Percentiles rank a stretch among this genome's conserved stretches.
These are phyloP conservation scores for Tricholoma saponaceum DNA, from an alignment of 768 basidiomycete species.

Conservation along the genomic window DNA sequence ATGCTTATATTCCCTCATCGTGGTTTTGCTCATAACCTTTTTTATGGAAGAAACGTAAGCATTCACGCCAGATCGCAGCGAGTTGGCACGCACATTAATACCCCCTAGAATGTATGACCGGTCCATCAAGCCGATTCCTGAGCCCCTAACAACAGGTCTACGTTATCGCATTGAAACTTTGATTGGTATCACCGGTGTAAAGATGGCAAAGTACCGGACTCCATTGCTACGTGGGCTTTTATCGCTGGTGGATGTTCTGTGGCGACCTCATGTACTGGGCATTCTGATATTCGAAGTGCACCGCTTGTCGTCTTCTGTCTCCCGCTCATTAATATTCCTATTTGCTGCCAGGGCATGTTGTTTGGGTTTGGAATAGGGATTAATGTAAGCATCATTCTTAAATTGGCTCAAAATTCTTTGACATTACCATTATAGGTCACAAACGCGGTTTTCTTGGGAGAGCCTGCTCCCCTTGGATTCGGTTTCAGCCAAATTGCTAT, in stretches of 20 bases:
- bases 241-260: slow-evolving; percentile 48
- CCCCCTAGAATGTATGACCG: slow-evolving; percentile 60
- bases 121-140: slow-evolving; percentile 45
- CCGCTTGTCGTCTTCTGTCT: not conserved
- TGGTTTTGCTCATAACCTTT: slow-evolving; percentile 52
- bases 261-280: slow-evolving; percentile 57
- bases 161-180: slow-evolving; percentile 54
- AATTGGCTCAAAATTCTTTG: not conserved
- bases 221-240: slow-evolving; percentile 44
- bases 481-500: slow-evolving; percentile 47
- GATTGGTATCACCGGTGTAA: slow-evolving; percentile 57
- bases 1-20: slow-evolving; percentile 50
- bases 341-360: slow-evolving; percentile 36
- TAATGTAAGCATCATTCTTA: slow-evolving; percentile 34
- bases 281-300: slow-evolving; percentile 50
- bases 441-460: slow-evolving; percentile 60
- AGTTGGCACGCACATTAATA: not conserved
- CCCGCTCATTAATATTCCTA: not conserved
- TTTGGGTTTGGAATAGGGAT: slow-evolving; percentile 68
- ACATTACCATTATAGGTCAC: slow-evolving; percentile 42
- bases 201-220: slow-evolving; percentile 53
- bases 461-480: slow-evolving; percentile 50
- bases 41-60: slow-evolving; percentile 66
- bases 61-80: too few relatives aligned
- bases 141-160: slow-evolving; percentile 34